Base-by-base conservation (phyloP, 2,329 filamentous ascomycete genomes). In the Claviceps humidiphila region DNA sequence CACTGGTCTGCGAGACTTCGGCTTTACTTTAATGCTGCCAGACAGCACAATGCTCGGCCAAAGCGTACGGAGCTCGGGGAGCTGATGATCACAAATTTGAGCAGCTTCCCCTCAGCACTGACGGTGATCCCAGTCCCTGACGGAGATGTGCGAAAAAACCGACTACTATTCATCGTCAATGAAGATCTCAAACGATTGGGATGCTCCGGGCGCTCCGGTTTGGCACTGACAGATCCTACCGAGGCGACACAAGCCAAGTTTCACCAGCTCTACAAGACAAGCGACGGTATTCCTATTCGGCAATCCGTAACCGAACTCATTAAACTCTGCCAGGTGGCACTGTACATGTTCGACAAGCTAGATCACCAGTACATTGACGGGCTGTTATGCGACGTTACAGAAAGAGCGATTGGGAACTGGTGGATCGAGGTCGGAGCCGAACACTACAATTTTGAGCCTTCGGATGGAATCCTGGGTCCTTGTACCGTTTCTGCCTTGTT, bases 341-440 rank as follows among this genome's bases (percentile, higher is more conserved):
- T 98, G 54, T 84, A 87, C 62, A 74, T 96, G 55, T 98, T 96
- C 67, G 87, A 85, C 51, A 89, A 90, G 64, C 73, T 97, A 5
- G 84, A 87, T n/a, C 78, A 84, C 34, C 87, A 90, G 58, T 97
- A 95, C 64, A 87, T 88, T 7, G 93, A 98, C 62, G 93, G 93
- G 0, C 71, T 96, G 24, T 77, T 98, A 3, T 98, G 93, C 65
- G 93, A 98, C 69, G 76, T 93, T 44, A 97, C 93, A 0, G 93
- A 98, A 66, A 84, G 78, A 56, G 89, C 90, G 1, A 82, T 97
- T 60, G 85, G 84, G 56, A 87, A 96, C 65, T 98, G 93, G 93
- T 97, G 93, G 93, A 84, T 87, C 1, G 88, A 95, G 61, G 85
- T 96, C 54, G 93, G 93, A 1, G 84, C 84, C 0, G 91, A 97